phyloP scores from a whole-genome alignment of 768 basidiomycete species.

The Chalciporus chontae region DNA sequence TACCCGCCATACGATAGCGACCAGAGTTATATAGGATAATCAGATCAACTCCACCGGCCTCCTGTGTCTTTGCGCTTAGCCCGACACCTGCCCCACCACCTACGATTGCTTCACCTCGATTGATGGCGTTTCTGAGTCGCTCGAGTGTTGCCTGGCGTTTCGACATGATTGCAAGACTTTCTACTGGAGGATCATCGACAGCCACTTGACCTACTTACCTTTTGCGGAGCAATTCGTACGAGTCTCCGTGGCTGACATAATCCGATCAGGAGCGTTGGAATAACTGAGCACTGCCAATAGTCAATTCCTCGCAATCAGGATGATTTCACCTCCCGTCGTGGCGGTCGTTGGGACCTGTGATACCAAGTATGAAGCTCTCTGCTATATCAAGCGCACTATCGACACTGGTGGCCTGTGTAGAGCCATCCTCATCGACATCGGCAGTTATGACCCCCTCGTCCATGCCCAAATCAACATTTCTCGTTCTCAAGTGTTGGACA shows the following conservation, averaged over 20 bases:
- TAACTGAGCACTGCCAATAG: not conserved
- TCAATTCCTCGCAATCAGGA: not conserved
- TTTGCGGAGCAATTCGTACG: not conserved
- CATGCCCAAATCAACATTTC: constrained; percentile 18
- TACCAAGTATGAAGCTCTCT: constrained; percentile 24
- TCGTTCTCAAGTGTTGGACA: constrained; percentile 18
- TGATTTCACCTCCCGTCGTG: constrained; percentile 11
- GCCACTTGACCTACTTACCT: not conserved
- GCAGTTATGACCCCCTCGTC: constrained; percentile 15
- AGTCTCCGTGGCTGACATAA: constrained; percentile 19
- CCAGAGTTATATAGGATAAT: constrained; percentile 32
- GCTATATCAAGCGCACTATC: constrained; percentile 20
- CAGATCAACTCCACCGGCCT: constrained; percentile 25
- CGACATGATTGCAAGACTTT: constrained; percentile 8
- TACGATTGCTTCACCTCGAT: constrained; percentile 20
- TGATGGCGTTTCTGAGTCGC: constrained; percentile 12
- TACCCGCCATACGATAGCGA: constrained; percentile 29
- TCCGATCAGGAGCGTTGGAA: not conserved
- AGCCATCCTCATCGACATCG: constrained; percentile 28
- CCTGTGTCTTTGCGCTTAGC: constrained; percentile 26
- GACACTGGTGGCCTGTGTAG: constrained; percentile 10
- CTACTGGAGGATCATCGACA: not conserved
- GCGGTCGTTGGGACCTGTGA: constrained; percentile 29
- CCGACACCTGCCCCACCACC: constrained; percentile 27
- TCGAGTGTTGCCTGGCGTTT: constrained; percentile 17